Conservation (phyloP, 2,329 filamentous ascomycete species). For the Aspergillus vadensis region DNA sequence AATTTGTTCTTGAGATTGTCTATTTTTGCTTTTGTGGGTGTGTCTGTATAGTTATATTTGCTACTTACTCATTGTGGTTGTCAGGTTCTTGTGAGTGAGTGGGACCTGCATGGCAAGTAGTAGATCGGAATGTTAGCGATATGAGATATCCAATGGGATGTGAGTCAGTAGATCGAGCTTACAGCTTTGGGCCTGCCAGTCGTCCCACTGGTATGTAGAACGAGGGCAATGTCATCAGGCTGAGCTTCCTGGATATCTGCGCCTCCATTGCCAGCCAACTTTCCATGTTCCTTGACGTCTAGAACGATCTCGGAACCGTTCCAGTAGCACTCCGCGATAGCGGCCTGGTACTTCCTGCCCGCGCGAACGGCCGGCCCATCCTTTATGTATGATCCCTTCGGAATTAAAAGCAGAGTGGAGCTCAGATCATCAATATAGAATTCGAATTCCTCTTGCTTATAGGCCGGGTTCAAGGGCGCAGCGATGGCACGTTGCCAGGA, state of each 20-base stretch:
- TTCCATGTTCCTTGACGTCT: constrained; percentile 75
- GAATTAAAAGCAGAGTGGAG: constrained; percentile 76
- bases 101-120: constrained; percentile 56
- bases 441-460: constrained; percentile 88
- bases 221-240: constrained; percentile 77
- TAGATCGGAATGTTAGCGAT: constrained; percentile 10
- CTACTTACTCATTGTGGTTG: constrained; percentile 72
- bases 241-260: constrained; percentile 58
- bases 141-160: not conserved
- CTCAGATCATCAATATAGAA: constrained; percentile 89
- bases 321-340: constrained; percentile 86
- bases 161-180: constrained; percentile 27
- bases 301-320: constrained; percentile 70
- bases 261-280: constrained; percentile 57
- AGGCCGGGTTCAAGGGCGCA: constrained; percentile 82
- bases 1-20: not conserved
- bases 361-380: constrained; percentile 73
- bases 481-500: constrained; percentile 83
- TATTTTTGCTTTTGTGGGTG: not conserved
- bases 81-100: constrained; percentile 77
- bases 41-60: constrained; percentile 2
- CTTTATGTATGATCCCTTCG: constrained; percentile 67
- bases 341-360: constrained; percentile 75
- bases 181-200: constrained; percentile 84
- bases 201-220: constrained; percentile 82